Evolutionary conservation across 106 monocot genomes (phyloP).

Genomic region (Acanthochlamys bracteata): DNA sequence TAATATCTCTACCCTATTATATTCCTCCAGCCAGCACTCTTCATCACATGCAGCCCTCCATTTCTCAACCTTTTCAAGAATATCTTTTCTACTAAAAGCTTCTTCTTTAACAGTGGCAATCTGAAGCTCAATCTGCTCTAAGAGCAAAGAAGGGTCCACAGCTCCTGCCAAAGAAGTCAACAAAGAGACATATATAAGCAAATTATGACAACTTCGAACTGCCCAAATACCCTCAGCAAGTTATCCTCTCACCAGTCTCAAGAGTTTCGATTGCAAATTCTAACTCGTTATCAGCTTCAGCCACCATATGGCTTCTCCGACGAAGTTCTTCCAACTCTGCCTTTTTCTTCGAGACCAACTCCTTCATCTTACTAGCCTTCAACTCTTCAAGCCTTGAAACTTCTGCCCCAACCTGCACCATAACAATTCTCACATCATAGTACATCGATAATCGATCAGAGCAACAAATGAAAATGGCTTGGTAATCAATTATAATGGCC

Average conservation of each 20-base stretch:
- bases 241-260: slow-evolving; percentile 30
- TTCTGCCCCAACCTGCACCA: slow-evolving; percentile 55
- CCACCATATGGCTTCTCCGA: slow-evolving; percentile 36
- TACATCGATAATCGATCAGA: not conserved
- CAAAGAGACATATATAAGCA: not conserved
- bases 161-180: slow-evolving; percentile 24
- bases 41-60: slow-evolving; percentile 67
- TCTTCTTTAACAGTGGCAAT: slow-evolving; percentile 56
- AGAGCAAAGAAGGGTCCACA: slow-evolving; percentile 36
- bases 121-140: slow-evolving; percentile 56
- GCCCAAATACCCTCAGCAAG: not conserved
- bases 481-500: too few species aligned
- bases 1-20: slow-evolving; percentile 57
- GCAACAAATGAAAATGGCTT: not conserved
- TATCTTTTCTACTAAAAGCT: slow-evolving; percentile 71
- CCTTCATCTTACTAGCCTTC: slow-evolving; percentile 65
- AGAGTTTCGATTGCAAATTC: slow-evolving; percentile 33
- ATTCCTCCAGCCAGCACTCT: slow-evolving; percentile 77
- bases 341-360: slow-evolving; percentile 60
- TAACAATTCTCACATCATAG: not conserved
- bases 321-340: slow-evolving; percentile 51
- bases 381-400: slow-evolving; percentile 54
- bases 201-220: not conserved
- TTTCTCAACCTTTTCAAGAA: slow-evolving; percentile 71
- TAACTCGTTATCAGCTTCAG: slow-evolving; percentile 14